These are phyloP conservation scores for Colletotrichum sp. DNA, from an alignment of 2,329 filamentous ascomycete species.

Conservation along the genomic window DNA sequence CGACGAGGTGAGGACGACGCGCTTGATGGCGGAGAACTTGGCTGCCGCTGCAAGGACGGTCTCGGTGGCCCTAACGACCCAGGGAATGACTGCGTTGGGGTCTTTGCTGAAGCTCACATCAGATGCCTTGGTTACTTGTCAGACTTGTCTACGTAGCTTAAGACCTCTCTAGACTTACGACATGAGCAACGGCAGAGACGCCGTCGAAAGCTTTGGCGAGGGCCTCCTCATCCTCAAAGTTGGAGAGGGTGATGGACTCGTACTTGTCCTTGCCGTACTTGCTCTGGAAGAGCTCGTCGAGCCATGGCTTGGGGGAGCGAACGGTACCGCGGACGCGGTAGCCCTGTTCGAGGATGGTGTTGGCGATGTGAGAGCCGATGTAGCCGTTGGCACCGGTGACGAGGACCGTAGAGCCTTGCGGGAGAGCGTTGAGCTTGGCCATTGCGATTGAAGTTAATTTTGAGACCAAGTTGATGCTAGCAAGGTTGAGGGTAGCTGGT, in stretches of 20 bases:
- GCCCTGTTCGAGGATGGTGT: constrained; percentile 40
- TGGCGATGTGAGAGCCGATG: constrained; percentile 43
- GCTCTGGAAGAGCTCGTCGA: constrained; percentile 31
- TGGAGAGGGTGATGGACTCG: constrained; percentile 34
- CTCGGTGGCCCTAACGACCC: constrained; percentile 30
- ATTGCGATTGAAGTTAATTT: background rate
- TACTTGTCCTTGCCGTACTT: constrained; percentile 38
- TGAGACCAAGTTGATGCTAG: background rate
- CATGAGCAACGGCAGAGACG: constrained; percentile 1
- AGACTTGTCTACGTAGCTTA: background rate
- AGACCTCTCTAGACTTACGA: constrained; percentile 20
- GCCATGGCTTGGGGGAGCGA: constrained; percentile 37
- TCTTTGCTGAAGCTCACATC: constrained; percentile 37
- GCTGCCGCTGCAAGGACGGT: constrained; percentile 37
- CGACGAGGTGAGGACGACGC: constrained; percentile 46
- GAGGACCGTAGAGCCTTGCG: constrained; percentile 38
- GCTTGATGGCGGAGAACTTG: constrained; percentile 36
- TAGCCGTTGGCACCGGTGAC: constrained; percentile 48
- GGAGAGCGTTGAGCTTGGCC: constrained; percentile 21
- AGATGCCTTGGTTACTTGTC: constrained; percentile 36
- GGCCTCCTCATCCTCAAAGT: constrained; percentile 32
- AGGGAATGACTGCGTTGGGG: constrained; percentile 42
- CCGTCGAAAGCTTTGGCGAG: constrained; percentile 32
- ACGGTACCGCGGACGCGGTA: constrained; percentile 52
- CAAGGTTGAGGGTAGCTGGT: background rate